Conservation (phyloP, 768 basidiomycete genomes). For the Mycena capillaripes region DNA sequence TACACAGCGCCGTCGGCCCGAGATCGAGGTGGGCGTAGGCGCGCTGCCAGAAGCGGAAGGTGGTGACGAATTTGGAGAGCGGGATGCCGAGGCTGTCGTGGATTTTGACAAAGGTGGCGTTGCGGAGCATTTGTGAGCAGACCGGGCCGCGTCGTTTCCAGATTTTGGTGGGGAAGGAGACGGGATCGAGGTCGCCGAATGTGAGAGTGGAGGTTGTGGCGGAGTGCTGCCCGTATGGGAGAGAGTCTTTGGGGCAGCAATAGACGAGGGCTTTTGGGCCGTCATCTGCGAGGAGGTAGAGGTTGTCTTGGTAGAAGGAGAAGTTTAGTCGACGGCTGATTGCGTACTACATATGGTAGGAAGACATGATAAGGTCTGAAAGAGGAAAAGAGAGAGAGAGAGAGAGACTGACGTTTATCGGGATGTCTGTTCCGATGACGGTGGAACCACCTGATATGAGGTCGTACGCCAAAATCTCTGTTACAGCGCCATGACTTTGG, state of each 20-base stretch:
- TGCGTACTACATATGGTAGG: conserved; percentile 15
- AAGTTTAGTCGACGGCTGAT: conserved; percentile 27
- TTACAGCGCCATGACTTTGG: conserved; percentile 13
- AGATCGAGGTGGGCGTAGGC: background rate
- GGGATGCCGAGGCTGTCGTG: conserved; percentile 24
- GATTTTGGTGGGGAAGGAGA: conserved; percentile 17
- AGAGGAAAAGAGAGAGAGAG: background rate
- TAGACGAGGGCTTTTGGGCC: conserved; percentile 22
- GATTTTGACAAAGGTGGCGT: conserved; percentile 28
- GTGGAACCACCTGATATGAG: conserved; percentile 3
- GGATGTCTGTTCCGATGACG: conserved; percentile 26
- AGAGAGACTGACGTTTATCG: conserved; percentile 14
- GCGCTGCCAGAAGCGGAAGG: conserved; percentile 28
- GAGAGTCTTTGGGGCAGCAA: conserved; percentile 20
- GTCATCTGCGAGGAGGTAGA: conserved; percentile 30
- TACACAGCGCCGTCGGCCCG: background rate
- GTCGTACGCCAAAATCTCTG: conserved; percentile 30
- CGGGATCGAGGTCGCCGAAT: conserved; percentile 20
- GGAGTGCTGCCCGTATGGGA: conserved; percentile 15
- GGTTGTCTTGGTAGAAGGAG: conserved; percentile 18
- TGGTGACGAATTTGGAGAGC: conserved; percentile 25
- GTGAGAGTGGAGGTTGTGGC: background rate
- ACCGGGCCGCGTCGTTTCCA: conserved; percentile 28
- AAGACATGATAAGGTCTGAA: background rate
- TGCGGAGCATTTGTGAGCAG: conserved; percentile 25